Percentiles rank a stretch among this genome's conserved stretches.
Evolutionary conservation across 2,329 filamentous ascomycete species (phyloP).

Genomic region (Colletotrichum agaves): DNA sequence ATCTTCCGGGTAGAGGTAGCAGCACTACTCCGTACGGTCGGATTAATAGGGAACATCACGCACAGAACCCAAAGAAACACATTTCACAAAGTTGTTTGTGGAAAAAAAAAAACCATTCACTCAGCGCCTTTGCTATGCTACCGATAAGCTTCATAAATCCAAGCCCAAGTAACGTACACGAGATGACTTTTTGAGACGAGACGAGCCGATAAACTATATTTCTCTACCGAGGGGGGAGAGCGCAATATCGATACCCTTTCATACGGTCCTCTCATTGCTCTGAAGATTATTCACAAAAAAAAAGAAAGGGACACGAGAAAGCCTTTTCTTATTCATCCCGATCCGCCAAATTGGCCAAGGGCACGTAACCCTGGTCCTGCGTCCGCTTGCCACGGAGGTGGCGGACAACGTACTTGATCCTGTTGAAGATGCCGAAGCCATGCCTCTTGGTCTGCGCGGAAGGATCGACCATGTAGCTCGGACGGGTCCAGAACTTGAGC

Average conservation of each 20-base stretch:
- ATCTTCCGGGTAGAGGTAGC: too few species aligned
- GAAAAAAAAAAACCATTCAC: background rate
- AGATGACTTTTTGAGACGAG: background rate
- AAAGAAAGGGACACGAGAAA: background rate
- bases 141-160: background rate
- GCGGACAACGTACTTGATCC: slow-evolving; percentile 53
- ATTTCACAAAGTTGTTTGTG: background rate
- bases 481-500: slow-evolving; percentile 87
- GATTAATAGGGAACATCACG: too few species aligned
- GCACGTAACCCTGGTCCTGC: slow-evolving; percentile 68
- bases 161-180: background rate
- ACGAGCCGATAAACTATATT: background rate
- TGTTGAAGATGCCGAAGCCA: slow-evolving; percentile 55
- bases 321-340: slow-evolving; percentile 30
- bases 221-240: background rate
- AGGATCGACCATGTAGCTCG: slow-evolving; percentile 85
- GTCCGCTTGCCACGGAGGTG: slow-evolving; percentile 50
- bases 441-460: slow-evolving; percentile 67
- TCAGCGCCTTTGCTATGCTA: slow-evolving; percentile 25
- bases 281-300: background rate
- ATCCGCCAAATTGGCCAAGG: slow-evolving; percentile 63
- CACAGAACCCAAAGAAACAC: background rate
- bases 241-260: background rate
- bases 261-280: background rate
- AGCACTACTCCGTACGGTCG: too few species aligned